Percentiles rank a stretch among this genome's conserved stretches.
These are phyloP conservation scores for Cyberlindnera mycetangii DNA, from an alignment of 805 yeast species.

Conservation along the genomic window DNA sequence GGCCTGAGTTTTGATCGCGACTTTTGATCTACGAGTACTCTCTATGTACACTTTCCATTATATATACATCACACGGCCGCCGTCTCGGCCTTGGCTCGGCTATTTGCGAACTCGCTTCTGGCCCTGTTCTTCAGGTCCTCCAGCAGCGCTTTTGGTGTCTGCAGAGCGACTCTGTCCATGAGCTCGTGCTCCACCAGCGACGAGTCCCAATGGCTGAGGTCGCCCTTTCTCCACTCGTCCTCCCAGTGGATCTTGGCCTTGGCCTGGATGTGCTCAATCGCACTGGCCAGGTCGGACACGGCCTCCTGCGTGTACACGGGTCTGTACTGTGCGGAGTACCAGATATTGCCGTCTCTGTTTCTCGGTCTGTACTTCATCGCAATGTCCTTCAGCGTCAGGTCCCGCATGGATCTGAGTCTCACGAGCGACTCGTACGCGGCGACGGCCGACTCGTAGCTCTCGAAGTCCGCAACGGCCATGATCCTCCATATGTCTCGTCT, in stretches of 20 bases:
- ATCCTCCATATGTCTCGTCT: constrained; percentile 90
- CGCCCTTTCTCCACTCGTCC: constrained; percentile 84
- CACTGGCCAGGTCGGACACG: constrained; percentile 74
- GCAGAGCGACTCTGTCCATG: constrained; percentile 51
- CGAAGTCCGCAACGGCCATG: constrained; percentile 77
- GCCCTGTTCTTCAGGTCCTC: constrained; percentile 47
- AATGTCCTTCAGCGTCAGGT: constrained; percentile 52
- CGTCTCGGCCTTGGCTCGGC: constrained; percentile 1
- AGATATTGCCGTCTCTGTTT: constrained; percentile 72
- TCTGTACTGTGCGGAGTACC: constrained; percentile 86
- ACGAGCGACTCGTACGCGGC: constrained; percentile 74
- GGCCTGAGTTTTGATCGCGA: no score
- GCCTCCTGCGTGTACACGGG: constrained; percentile 92
- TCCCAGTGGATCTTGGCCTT: constrained; percentile 69
- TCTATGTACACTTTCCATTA: background rate
- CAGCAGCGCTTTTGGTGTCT: constrained; percentile 65
- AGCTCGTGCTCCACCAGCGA: constrained; percentile 58
- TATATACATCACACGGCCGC: constrained; percentile 9
- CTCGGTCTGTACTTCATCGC: constrained; percentile 69
- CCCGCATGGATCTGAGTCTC: constrained; percentile 71
- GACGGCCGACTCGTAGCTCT: constrained; percentile 58
- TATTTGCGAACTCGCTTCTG: constrained; percentile 22
- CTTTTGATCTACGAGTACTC: no score
- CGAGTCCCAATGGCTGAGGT: constrained; percentile 63
- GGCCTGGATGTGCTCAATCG: constrained; percentile 57